Base-by-base conservation (phyloP, 306 rosid species). In the Spatholobus suberectus region DNA sequence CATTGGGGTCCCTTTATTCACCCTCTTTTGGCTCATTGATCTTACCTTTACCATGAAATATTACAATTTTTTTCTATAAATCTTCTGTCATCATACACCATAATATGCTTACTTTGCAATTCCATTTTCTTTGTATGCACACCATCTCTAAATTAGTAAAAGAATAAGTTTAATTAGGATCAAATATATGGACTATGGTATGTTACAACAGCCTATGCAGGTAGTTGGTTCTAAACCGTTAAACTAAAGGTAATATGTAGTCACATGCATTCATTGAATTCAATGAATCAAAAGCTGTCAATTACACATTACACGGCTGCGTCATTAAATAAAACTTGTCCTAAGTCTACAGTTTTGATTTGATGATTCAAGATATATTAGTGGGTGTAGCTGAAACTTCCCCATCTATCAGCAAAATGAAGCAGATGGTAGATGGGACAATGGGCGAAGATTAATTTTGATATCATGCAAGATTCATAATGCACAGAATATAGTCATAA, bases 401-500 rank as follows among this genome's bases (percentile, higher is more conserved):
- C 70, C 77, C 58, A 73, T 54, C 84, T 77, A 51, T 72, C 82
- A 26, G 55, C 70, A 47, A 79, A 62, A 59, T 74, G 84, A 84
- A 82, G 54, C 55, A 34, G 17, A 69, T 79, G 69, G 85, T 68
- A 61, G 29, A 77, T 81, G 84, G 85, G 91, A 72, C 85, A 84
- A 79, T 73, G 69, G 72, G 46, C 43, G 54, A 58, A 86, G 75
- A 76, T 66, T 66, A 66, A 37, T 81, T 82, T 27, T 46, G 78
- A 78, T 61, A 74, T 87, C 88, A 82, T 70, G 66, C 41, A 65
- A 71, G 74, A 84, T 68, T 51, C 23, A 75, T 58, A 54, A 80
- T 74, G 41, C 34, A 75, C 67, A 76, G 47, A 69, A 77, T 47
- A 70, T 32, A 61, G 15, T 73, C 59, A 58, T 3, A 43, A 70